Evolutionary conservation across 306 rosid species (phyloP).

Genomic region (Corylus heterophylla): DNA sequence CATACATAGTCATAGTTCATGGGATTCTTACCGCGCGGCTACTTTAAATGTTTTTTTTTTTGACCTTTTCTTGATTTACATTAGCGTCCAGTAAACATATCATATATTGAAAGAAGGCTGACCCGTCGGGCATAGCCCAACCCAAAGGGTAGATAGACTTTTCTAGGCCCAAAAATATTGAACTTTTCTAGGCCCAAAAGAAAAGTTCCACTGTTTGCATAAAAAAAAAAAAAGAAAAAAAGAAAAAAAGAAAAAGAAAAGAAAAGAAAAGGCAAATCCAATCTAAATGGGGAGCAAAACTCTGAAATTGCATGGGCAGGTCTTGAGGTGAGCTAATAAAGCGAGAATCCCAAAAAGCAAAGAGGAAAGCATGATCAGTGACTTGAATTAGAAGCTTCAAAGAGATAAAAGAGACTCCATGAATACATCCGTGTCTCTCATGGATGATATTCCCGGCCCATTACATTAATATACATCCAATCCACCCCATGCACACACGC

Average conservation of each 20-base stretch:
- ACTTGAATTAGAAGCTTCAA: slow-evolving; percentile 51
- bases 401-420: slow-evolving; percentile 44
- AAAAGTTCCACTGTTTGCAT: not conserved
- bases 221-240: not conserved
- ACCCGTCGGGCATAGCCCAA: too few species aligned
- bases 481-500: slow-evolving; percentile 51
- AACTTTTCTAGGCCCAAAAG: too few species aligned
- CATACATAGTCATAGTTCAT: not conserved
- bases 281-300: not conserved
- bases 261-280: not conserved
- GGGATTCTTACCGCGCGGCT: not conserved
- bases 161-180: too few species aligned
- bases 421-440: not conserved
- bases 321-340: not conserved
- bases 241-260: too few species aligned
- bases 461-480: not conserved
- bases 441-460: too few species aligned
- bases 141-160: too few species aligned
- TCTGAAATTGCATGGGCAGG: not conserved
- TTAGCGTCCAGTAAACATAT: not conserved
- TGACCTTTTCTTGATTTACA: not conserved
- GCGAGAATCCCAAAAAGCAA: slow-evolving; percentile 28
- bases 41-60: not conserved
- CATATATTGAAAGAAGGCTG: not conserved
- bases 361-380: slow-evolving; percentile 19